These are phyloP conservation scores for Neurospora intermedia DNA, from an alignment of 495 filamentous ascomycete species.

Conservation along the genomic window DNA sequence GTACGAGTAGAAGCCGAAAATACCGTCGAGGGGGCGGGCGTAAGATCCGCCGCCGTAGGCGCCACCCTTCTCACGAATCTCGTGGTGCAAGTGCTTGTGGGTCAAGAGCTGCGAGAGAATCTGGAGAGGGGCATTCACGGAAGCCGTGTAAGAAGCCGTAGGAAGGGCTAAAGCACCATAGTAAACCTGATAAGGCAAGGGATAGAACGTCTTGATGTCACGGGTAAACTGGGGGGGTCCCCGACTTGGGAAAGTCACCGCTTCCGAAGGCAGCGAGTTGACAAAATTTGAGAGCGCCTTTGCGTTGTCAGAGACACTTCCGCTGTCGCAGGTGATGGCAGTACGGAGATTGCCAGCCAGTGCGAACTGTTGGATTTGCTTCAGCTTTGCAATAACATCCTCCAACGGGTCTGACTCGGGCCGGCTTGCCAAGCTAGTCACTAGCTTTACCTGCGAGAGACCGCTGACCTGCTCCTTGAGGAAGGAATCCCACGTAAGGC, in stretches of 20 bases:
- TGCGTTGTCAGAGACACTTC: slow-evolving; percentile 60
- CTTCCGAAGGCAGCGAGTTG: slow-evolving; percentile 39
- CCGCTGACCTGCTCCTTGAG: slow-evolving; percentile 74
- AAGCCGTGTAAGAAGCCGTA: slow-evolving; percentile 75
- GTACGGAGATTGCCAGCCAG: slow-evolving; percentile 57
- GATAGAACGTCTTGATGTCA: slow-evolving; percentile 72
- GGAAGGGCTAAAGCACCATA: slow-evolving; percentile 73
- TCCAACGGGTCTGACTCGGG: slow-evolving; percentile 50
- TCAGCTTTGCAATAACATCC: slow-evolving; percentile 75
- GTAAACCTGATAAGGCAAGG: slow-evolving; percentile 93
- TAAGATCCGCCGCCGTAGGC: slow-evolving; percentile 92
- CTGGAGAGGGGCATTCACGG: slow-evolving; percentile 65
- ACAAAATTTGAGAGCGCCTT: slow-evolving; percentile 63
- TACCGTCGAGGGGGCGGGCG: slow-evolving; percentile 61
- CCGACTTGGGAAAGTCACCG: slow-evolving; percentile 26
- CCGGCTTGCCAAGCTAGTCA: slow-evolving; percentile 46
- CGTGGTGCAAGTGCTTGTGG: slow-evolving; percentile 92
- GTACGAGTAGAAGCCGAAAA: slow-evolving; percentile 94
- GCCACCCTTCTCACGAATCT: slow-evolving; percentile 95
- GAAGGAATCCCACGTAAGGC: slow-evolving; percentile 57
- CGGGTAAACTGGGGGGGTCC: slow-evolving; percentile 20
- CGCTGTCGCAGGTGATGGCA: slow-evolving; percentile 75
- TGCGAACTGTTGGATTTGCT: slow-evolving; percentile 71
- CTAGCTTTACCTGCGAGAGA: slow-evolving; percentile 79
- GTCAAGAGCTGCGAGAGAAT: slow-evolving; percentile 90